Conservation (phyloP, 2,329 filamentous ascomycete species). For the Purpureocillium lavendulum region DNA sequence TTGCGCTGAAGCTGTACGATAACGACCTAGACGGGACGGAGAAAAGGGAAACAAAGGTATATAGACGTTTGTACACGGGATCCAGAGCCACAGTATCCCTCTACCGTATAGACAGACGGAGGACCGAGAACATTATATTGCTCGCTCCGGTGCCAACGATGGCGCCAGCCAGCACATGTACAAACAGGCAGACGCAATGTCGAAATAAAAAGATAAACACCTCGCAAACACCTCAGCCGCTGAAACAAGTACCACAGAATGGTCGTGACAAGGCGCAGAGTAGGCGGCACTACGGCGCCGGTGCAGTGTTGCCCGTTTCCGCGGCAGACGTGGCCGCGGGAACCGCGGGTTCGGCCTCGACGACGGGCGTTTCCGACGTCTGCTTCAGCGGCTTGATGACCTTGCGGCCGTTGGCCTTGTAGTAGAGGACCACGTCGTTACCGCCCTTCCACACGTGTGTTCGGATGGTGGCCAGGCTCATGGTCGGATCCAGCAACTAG, state of each 20-base stretch:
- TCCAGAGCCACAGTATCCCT: background rate
- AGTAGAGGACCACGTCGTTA: slow-evolving; percentile 85
- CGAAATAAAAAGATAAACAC: too few species aligned
- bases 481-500: slow-evolving; percentile 64
- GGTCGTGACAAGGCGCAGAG: too few species aligned
- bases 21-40: background rate
- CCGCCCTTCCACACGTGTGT: slow-evolving; percentile 91
- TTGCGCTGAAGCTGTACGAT: slow-evolving; percentile 6
- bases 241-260: too few species aligned
- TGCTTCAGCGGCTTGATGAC: slow-evolving; percentile 28
- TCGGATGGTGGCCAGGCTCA: slow-evolving; percentile 89
- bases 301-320: slow-evolving; percentile 5
- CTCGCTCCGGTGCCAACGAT: background rate
- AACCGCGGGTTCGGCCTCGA: slow-evolving; percentile 12
- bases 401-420: slow-evolving; percentile 86
- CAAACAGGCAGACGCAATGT: background rate
- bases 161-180: background rate
- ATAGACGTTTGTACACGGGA: slow-evolving; percentile 2
- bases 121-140: too few species aligned
- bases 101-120: too few species aligned
- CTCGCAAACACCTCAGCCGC: too few species aligned
- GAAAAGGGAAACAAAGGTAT: background rate
- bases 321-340: slow-evolving; percentile 9
- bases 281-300: too few species aligned
- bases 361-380: slow-evolving; percentile 10